Base-by-base conservation (phyloP, 2,329 filamentous ascomycete species). In the Diaporthe citriasiana region DNA sequence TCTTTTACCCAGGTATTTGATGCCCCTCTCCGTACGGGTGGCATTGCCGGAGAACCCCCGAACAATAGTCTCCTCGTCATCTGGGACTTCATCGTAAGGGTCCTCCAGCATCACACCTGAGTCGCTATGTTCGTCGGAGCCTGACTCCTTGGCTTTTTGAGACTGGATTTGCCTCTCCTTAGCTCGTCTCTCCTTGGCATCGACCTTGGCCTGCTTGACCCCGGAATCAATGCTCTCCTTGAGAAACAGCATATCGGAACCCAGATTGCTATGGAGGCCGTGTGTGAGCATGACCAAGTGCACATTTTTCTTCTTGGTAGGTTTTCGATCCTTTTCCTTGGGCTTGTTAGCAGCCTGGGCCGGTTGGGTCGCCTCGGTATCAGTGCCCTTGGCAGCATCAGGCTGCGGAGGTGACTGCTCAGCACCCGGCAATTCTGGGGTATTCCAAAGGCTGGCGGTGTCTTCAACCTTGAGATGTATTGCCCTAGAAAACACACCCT, bases 201-300 rank as follows among this genome's bases (percentile, higher is more conserved):
- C 92, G 66, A 91, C 85, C 78, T 92, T 92, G 38, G 94, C 93
- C 80, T 96, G 91, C 78, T 87, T 92, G 5, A 93, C 93, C 3
- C 94, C 92, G 38, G 92, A 91, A 84, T 99, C 97, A 76, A 99
- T 98, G 82, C 95, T 97, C 83, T 99, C 97, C 81, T 99, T 99
- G 82, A 99, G 85, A 81, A 94, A 99, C 27, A 99, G 87, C 97
- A 99, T 98, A 82, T 99, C 97, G 30, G 95, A 94, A 7, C 97
- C 95, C 17, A 98, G 88, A 82, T 99, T 99, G 83, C 96, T 98
- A 82, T 99, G 97, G 76, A 99, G 83, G 0, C 97, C 97, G 84
- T 99, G 97, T 0, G 97, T 98, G 66, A 99, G 84, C 45, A 99
- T 88, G 33, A 99, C 97, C 55, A 99, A 86, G 81, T 99, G 97